These are phyloP conservation scores for Aspergillus incahuasiensis DNA, from an alignment of 495 filamentous ascomycete species.

Conservation along the genomic window DNA sequence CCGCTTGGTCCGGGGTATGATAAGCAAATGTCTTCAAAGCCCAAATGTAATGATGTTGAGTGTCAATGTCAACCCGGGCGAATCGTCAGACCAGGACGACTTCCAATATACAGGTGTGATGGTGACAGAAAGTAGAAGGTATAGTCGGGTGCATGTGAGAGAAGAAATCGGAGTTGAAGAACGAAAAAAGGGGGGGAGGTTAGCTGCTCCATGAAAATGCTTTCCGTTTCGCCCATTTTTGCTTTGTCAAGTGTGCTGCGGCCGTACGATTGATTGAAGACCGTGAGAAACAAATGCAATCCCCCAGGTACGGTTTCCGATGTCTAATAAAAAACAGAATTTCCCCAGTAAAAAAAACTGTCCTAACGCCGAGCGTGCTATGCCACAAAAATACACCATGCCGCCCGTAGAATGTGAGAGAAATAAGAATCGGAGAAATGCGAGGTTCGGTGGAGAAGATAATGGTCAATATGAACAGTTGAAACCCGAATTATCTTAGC, in stretches of 20 bases:
- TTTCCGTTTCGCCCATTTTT: slow-evolving; percentile 14
- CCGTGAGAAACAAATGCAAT: slow-evolving; percentile 22
- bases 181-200: slow-evolving; percentile 9
- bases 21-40: slow-evolving; percentile 26
- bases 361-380: slow-evolving; percentile 29
- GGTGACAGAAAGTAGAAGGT: slow-evolving; percentile 3
- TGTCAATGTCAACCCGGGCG: slow-evolving; percentile 8
- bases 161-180: slow-evolving; percentile 5
- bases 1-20: slow-evolving; percentile 24
- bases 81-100: slow-evolving; percentile 26
- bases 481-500: slow-evolving; percentile 13
- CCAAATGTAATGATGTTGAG: slow-evolving; percentile 13
- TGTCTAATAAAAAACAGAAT: slow-evolving; percentile 18
- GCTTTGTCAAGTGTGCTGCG: slow-evolving; percentile 11
- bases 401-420: slow-evolving; percentile 14
- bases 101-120: slow-evolving; percentile 21
- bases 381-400: slow-evolving; percentile 27
- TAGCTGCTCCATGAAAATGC: slow-evolving; percentile 24
- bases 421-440: slow-evolving; percentile 4
- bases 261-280: slow-evolving; percentile 12
- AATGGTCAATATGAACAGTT: slow-evolving; percentile 21
- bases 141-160: not conserved
- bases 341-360: slow-evolving; percentile 5
- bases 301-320: slow-evolving; percentile 18
- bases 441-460: not conserved